Evolutionary conservation across 148 eudicot genomes (phyloP).

Genomic region (Linanthus parryae): DNA sequence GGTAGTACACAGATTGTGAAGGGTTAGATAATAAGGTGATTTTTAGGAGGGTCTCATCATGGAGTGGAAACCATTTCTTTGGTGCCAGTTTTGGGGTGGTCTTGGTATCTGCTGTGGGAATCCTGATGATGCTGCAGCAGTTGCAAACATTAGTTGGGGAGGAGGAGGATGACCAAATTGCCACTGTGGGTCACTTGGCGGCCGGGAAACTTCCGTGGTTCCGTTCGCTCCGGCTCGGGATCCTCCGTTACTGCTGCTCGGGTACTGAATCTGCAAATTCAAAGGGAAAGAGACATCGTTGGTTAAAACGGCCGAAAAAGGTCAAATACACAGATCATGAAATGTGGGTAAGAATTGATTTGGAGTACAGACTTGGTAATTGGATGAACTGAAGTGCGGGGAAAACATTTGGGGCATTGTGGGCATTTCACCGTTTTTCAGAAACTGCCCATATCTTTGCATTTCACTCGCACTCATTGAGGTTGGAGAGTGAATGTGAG

Average conservation of each 20-base stretch:
- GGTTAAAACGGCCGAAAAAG: too few species aligned
- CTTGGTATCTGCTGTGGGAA: conserved; percentile 69
- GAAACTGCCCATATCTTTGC: conserved; percentile 13
- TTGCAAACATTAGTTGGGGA: conserved; percentile 25
- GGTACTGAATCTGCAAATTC: conserved; percentile 42
- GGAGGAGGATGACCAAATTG: conserved; percentile 20
- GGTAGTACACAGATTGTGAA: too few species aligned
- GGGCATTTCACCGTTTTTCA: conserved; percentile 8
- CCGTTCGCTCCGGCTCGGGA: conserved; percentile 19
- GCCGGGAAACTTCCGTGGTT: conserved; percentile 13
- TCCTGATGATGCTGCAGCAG: conserved; percentile 99
- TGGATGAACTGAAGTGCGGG: conserved; percentile 38
- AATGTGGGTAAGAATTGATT: too few species aligned
- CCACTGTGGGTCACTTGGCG: conserved; percentile 38
- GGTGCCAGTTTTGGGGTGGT: conserved; percentile 39
- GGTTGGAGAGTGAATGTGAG: conserved; percentile 42
- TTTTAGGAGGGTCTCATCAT: conserved; percentile 50
- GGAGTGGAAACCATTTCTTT: conserved; percentile 51
- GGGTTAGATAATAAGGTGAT: too few species aligned
- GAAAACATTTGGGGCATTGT: conserved; percentile 33
- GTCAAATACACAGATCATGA: too few species aligned
- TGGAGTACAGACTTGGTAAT: conserved; percentile 41
- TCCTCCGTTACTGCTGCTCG: conserved; percentile 49
- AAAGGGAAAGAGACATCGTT: too few species aligned
- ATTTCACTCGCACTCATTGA: conserved; percentile 14